These are phyloP conservation scores for Beauveria sp. DNA, from an alignment of 2,329 filamentous ascomycete genomes.

Conservation along the genomic window DNA sequence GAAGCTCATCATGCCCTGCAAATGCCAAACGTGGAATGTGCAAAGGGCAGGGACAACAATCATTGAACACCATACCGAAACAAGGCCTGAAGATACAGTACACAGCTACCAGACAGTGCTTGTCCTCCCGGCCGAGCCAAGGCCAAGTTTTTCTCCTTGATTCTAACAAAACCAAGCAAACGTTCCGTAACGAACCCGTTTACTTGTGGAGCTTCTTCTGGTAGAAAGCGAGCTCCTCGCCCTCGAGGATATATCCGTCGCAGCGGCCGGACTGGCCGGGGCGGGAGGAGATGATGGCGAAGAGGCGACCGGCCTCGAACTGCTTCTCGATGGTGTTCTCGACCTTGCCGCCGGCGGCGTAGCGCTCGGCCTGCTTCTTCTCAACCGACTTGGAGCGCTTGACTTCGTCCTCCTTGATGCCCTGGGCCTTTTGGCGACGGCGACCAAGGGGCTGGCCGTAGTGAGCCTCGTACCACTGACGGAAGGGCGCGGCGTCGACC, in stretches of 20 bases:
- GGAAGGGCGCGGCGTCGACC: constrained; percentile 97
- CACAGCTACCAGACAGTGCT: constrained; percentile 2
- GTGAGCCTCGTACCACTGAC: constrained; percentile 99
- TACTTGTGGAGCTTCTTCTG: constrained; percentile 99
- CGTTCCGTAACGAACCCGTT: constrained; percentile 23
- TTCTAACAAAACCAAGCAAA: constrained; percentile 8
- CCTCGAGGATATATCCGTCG: constrained; percentile 98
- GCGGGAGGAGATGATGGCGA: constrained; percentile 84
- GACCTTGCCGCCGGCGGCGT: constrained; percentile 81
- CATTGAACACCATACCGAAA: constrained; percentile 31
- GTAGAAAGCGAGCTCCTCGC: constrained; percentile 99
- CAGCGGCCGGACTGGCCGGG: constrained; percentile 94
- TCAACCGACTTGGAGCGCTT: constrained; percentile 96
- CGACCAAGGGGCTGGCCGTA: constrained; percentile 88
- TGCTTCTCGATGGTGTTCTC: constrained; percentile 90
- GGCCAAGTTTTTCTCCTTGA: not conserved
- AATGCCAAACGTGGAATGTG: constrained; percentile 24
- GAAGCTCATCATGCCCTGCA: constrained; percentile 29
- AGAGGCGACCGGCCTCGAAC: constrained; percentile 98
- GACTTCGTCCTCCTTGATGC: constrained; percentile 53
- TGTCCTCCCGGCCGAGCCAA: not conserved
- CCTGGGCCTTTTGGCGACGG: constrained; percentile 77
- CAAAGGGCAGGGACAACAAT: constrained; percentile 20
- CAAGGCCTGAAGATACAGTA: constrained; percentile 12
- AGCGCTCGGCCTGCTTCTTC: constrained; percentile 92